Evolutionary conservation across 148 eudicot species (phyloP).

Genomic region (Fallopia convolvulus): DNA sequence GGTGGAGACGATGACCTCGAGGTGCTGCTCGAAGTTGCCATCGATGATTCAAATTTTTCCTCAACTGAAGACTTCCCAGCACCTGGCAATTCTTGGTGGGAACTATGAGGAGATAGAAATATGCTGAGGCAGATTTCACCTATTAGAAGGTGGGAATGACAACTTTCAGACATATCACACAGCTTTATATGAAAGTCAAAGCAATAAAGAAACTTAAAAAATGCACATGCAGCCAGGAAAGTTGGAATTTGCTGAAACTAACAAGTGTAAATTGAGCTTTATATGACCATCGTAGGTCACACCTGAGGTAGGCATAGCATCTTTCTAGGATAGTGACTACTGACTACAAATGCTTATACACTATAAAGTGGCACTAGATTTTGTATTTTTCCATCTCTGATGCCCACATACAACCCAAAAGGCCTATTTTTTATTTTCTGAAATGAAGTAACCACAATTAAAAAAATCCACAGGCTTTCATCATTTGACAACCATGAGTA

Average conservation of each 20-base stretch:
- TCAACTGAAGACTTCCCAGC: conserved; percentile 24
- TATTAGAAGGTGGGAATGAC: conserved; percentile 11
- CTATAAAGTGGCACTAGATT: neutral
- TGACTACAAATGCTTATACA: neutral
- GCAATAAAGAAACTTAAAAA: neutral
- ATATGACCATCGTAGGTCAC: neutral
- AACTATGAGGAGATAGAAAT: conserved; percentile 57
- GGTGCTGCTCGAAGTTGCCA: conserved; percentile 29
- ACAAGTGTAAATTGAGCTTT: neutral
- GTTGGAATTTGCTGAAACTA: neutral
- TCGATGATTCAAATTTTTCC: conserved; percentile 26
- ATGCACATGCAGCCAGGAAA: neutral
- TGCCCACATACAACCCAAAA: neutral
- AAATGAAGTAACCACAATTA: neutral
- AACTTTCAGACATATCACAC: neutral
- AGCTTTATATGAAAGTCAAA: neutral
- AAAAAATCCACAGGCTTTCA: neutral
- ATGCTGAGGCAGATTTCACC: conserved; percentile 88
- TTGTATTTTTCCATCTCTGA: neutral
- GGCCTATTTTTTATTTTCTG: neutral
- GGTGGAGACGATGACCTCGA: conserved; percentile 42
- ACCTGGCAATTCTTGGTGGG: conserved; percentile 31
- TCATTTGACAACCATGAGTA: neutral
- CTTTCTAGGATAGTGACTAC: neutral
- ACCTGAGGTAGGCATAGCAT: neutral